Percentiles rank a stretch among this genome's conserved stretches.
These are phyloP conservation scores for Phytopythium aichiense DNA, from an alignment of 352 stramenopile species.

Conservation along the genomic window DNA sequence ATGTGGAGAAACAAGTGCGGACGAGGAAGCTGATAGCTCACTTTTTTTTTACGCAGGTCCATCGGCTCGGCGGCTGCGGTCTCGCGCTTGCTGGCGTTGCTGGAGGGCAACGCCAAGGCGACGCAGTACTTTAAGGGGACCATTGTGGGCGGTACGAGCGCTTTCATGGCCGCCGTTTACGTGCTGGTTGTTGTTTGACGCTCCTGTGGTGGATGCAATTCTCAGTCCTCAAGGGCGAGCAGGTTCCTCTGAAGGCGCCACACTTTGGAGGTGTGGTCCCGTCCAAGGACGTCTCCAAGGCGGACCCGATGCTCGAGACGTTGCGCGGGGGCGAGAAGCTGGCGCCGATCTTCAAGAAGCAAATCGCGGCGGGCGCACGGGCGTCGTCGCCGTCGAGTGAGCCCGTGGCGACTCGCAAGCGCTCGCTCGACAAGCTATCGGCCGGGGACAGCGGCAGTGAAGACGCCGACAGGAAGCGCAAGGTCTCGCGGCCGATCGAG, in stretches of 20 bases:
- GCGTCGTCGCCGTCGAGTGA: conserved; percentile 31
- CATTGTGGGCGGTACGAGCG: conserved; percentile 43
- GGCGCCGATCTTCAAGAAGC: conserved; percentile 25
- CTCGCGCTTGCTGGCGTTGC: conserved; percentile 33
- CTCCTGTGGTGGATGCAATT: not conserved
- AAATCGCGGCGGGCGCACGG: conserved; percentile 1
- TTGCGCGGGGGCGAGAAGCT: conserved; percentile 15
- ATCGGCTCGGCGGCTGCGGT: conserved; percentile 47
- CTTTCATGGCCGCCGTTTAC: not conserved
- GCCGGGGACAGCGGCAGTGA: conserved; percentile 3
- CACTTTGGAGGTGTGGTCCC: conserved; percentile 31
- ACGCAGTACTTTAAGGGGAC: conserved; percentile 60
- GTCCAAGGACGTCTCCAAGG: conserved; percentile 15
- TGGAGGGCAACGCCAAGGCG: conserved; percentile 36
- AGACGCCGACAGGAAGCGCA: conserved; percentile 12
- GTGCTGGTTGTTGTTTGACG: not conserved
- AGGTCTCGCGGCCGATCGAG: not conserved
- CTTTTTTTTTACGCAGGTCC: conserved; percentile 12
- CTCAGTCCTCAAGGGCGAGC: conserved; percentile 40
- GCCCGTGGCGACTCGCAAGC: conserved; percentile 16
- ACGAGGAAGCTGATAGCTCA: not conserved
- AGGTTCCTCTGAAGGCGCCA: conserved; percentile 26
- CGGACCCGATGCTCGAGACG: conserved; percentile 5
- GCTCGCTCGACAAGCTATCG: conserved; percentile 28
- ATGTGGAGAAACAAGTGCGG: conserved; percentile 1